A percentile compares a stretch with the other conserved stretches of the same genome.
Evolutionary conservation across 768 basidiomycete genomes (phyloP).

Genomic region (Suillus alpinus): DNA sequence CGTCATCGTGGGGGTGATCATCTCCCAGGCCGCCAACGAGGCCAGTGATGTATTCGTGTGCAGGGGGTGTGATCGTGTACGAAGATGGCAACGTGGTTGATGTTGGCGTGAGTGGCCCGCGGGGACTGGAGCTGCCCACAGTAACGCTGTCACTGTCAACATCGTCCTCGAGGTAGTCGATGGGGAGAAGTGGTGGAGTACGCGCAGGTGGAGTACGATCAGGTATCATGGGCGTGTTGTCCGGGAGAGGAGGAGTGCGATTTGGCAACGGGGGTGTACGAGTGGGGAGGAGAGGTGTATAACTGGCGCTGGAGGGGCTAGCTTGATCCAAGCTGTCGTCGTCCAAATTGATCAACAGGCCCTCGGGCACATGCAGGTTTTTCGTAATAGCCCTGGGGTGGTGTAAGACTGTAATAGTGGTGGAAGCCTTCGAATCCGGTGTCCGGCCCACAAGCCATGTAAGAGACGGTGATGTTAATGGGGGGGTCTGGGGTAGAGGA

Average conservation of each 20-base stretch:
- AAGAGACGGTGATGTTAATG: constrained; percentile 30
- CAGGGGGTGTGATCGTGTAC: constrained; percentile 28
- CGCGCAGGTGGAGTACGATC: constrained; percentile 5
- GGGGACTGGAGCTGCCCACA: constrained; percentile 22
- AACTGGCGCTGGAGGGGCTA: neutral
- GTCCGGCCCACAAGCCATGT: constrained; percentile 32
- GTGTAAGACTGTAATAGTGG: neutral
- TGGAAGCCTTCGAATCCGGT: neutral
- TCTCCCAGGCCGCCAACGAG: constrained; percentile 56
- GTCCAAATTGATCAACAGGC: constrained; percentile 55
- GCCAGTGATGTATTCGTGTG: constrained; percentile 61
- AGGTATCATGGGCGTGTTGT: constrained; percentile 2
- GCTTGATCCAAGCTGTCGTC: constrained; percentile 34
- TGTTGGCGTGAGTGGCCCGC: constrained; percentile 31
- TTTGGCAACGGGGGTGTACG: constrained; percentile 1
- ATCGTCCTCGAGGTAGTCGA: constrained; percentile 27
- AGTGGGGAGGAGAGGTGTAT: neutral
- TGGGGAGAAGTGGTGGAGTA: constrained; percentile 15
- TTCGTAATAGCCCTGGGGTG: constrained; percentile 1
- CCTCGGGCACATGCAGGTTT: constrained; percentile 38
- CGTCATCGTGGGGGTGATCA: constrained; percentile 37
- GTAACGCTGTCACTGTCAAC: constrained; percentile 29
- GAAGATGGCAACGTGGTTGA: constrained; percentile 24
- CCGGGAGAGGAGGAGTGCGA: neutral
- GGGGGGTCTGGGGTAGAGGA: constrained; percentile 32